Evolutionary conservation across 2,329 filamentous ascomycete genomes (phyloP).

Genomic region (Calonectria montana): DNA sequence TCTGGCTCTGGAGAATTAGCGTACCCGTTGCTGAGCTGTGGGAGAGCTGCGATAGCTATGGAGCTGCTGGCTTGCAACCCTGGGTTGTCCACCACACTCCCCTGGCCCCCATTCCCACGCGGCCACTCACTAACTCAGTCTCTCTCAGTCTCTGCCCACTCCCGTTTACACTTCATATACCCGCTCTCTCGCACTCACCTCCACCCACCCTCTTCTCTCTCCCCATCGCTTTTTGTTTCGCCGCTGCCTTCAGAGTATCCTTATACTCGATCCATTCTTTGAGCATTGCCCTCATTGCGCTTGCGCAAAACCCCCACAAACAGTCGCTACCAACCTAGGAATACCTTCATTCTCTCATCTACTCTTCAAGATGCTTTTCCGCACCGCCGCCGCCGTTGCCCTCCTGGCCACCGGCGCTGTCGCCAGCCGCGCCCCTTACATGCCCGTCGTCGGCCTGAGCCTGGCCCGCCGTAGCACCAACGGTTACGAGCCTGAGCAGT

Average conservation of each 20-base stretch:
- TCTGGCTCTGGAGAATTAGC: background rate
- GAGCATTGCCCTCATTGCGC: slow-evolving; percentile 19
- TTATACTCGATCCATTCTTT: slow-evolving; percentile 44
- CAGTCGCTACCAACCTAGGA: background rate
- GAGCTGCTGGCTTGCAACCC: background rate
- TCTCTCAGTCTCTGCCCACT: slow-evolving; percentile 5
- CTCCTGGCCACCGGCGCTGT: slow-evolving; percentile 49
- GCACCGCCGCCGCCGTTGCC: slow-evolving; percentile 46
- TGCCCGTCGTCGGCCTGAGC: slow-evolving; percentile 54
- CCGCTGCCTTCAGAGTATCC: slow-evolving; percentile 35
- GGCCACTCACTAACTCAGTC: background rate
- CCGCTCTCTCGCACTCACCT: slow-evolving; percentile 1
- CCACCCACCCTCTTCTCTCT: background rate
- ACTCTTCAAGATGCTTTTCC: slow-evolving; percentile 50
- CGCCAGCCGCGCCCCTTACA: slow-evolving; percentile 49
- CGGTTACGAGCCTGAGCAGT: slow-evolving; percentile 62
- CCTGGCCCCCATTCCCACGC: background rate
- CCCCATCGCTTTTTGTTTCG: slow-evolving; percentile 18
- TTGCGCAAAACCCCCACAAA: slow-evolving; percentile 23
- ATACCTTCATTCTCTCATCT: slow-evolving; percentile 15
- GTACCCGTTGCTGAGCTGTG: background rate
- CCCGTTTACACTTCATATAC: slow-evolving; percentile 22
- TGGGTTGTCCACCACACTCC: background rate
- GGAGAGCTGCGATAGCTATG: background rate
- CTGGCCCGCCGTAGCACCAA: slow-evolving; percentile 56